These are phyloP conservation scores for Aspergillus incahuasiensis DNA, from an alignment of 495 filamentous ascomycete genomes.

Conservation along the genomic window DNA sequence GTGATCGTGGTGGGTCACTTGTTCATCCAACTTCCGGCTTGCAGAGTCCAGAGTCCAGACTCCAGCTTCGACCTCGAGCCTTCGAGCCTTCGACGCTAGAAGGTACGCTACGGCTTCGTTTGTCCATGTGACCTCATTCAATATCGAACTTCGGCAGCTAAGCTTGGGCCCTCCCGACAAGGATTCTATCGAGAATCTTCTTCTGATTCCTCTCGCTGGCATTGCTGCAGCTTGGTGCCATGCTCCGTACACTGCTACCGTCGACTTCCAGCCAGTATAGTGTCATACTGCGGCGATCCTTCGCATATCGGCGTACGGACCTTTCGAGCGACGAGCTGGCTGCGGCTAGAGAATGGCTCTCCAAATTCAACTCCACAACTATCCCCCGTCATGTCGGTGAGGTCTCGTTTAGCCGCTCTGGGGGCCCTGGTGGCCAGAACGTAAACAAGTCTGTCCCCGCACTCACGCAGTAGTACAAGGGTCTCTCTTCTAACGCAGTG, in stretches of 20 bases:
- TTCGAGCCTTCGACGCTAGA: too few species aligned
- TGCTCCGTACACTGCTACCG: background rate
- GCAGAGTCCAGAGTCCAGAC: constrained; percentile 5
- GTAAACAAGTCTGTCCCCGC: constrained; percentile 78
- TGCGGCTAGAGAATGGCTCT: constrained; percentile 72
- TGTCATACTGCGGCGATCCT: constrained; percentile 15
- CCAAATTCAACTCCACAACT: constrained; percentile 53
- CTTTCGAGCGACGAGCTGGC: constrained; percentile 50
- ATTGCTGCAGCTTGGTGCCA: background rate
- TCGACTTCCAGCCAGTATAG: constrained; percentile 7
- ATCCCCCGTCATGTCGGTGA: constrained; percentile 63
- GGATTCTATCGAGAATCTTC: background rate
- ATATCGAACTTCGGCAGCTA: background rate
- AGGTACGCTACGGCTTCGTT: background rate
- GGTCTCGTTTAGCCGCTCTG: constrained; percentile 76
- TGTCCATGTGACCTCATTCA: constrained; percentile 6
- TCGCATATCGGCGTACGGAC: constrained; percentile 19
- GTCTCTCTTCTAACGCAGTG: constrained; percentile 8
- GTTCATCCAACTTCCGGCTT: background rate
- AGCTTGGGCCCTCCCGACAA: background rate
- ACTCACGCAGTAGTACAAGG: constrained; percentile 6
- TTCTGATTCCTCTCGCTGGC: background rate
- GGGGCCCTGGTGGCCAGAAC: constrained; percentile 91
- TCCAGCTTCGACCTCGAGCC: background rate
- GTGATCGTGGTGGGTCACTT: constrained; percentile 2